Conservation (phyloP, 441 rosid species). For the Euphorbia celastroides region DNA sequence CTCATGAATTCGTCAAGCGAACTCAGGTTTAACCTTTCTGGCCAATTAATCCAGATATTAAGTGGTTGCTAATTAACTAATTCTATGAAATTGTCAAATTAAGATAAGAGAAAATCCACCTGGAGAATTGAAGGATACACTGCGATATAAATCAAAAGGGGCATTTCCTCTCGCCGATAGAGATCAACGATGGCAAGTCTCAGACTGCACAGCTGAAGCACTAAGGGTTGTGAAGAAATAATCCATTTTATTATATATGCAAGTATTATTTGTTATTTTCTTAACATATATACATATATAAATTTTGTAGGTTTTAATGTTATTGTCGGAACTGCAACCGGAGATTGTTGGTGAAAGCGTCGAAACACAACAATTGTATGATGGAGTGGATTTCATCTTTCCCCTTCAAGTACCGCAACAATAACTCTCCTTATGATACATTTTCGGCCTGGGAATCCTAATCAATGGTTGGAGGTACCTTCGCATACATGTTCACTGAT, state of each 20-base stretch:
- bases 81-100: background rate
- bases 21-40: no score
- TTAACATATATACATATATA: background rate
- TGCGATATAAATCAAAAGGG: slow-evolving; percentile 35
- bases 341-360: slow-evolving; percentile 49
- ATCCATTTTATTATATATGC: background rate
- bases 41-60: no score
- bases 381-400: slow-evolving; percentile 21
- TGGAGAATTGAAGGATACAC: slow-evolving; percentile 27
- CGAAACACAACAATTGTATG: slow-evolving; percentile 36
- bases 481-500: background rate
- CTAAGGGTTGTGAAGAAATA: slow-evolving; percentile 19
- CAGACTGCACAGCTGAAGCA: slow-evolving; percentile 43
- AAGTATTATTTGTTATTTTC: no score
- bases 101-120: slow-evolving; percentile 23
- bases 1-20: background rate
- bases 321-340: slow-evolving; percentile 48
- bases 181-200: slow-evolving; percentile 46
- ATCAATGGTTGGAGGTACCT: slow-evolving; percentile 49
- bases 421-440: background rate
- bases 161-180: slow-evolving; percentile 39
- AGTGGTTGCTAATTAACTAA: background rate
- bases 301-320: slow-evolving; percentile 41
- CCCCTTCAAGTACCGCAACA: slow-evolving; percentile 35
- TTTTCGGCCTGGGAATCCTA: slow-evolving; percentile 55